Evolutionary conservation across 768 basidiomycete species (phyloP).

Genomic region (Pulveroboletus sp.): DNA sequence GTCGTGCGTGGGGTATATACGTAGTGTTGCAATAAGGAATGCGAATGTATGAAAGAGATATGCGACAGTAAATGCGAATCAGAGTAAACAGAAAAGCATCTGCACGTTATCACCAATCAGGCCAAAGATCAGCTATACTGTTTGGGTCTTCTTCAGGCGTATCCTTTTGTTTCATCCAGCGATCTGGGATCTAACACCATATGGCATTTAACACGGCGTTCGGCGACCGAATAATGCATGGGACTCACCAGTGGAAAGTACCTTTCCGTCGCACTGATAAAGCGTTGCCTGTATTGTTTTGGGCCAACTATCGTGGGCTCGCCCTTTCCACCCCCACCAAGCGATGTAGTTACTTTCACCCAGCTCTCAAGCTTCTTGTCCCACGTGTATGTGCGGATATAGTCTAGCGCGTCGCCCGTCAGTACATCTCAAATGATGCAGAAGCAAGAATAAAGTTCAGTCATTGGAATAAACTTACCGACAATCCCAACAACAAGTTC

Average conservation of each 20-base stretch:
- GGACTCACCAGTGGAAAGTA: slow-evolving; percentile 78
- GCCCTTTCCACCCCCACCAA: slow-evolving; percentile 78
- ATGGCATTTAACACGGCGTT: slow-evolving; percentile 2
- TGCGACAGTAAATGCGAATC: slow-evolving; percentile 1
- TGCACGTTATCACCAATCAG: slow-evolving; percentile 48
- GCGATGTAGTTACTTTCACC: slow-evolving; percentile 93
- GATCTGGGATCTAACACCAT: slow-evolving; percentile 66
- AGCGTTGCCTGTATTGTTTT: slow-evolving; percentile 87
- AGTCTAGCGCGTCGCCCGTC: slow-evolving; percentile 51
- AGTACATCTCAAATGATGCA: slow-evolving; percentile 4
- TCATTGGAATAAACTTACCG: slow-evolving; percentile 51
- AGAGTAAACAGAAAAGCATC: background rate
- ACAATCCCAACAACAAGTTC: slow-evolving; percentile 97
- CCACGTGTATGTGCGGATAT: slow-evolving; percentile 95
- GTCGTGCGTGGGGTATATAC: slow-evolving; percentile 29
- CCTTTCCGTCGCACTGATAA: slow-evolving; percentile 84
- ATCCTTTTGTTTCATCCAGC: slow-evolving; percentile 88
- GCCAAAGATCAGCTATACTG: slow-evolving; percentile 56
- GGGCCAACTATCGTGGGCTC: slow-evolving; percentile 98
- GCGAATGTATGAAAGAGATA: background rate
- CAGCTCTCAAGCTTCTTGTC: slow-evolving; percentile 98
- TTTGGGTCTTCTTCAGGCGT: slow-evolving; percentile 71
- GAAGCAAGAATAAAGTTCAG: background rate
- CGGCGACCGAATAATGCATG: background rate
- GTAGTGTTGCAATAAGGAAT: slow-evolving; percentile 14